phyloP scores from a whole-genome alignment of 495 filamentous ascomycete genomes.

The Jackrogersella multiformis region DNA sequence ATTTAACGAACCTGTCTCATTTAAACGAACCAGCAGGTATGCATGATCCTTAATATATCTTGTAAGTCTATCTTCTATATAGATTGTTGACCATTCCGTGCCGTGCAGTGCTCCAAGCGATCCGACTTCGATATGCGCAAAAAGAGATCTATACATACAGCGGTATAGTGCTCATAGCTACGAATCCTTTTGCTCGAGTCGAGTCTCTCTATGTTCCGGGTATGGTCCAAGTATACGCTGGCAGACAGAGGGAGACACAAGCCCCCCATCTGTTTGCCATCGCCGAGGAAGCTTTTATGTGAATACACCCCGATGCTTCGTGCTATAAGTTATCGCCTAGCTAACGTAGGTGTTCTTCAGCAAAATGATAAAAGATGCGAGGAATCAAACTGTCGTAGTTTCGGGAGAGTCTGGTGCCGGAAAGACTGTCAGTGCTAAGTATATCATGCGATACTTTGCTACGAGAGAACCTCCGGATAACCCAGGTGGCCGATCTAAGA shows the following conservation, averaged over 20 bases:
- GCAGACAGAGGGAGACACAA: conserved; percentile 94
- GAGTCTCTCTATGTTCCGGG: conserved; percentile 98
- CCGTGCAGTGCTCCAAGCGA: conserved; percentile 89
- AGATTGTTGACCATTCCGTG: conserved; percentile 26
- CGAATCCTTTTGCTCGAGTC: conserved; percentile 97
- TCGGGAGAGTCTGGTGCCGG: conserved; percentile 98
- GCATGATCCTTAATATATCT: conserved; percentile 30
- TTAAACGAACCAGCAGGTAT: conserved; percentile 98
- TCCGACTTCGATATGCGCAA: conserved; percentile 95
- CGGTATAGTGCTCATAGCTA: conserved; percentile 98
- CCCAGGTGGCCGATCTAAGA: conserved; percentile 79
- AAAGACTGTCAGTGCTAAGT: conserved; percentile 99
- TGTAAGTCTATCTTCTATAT: conserved; percentile 48
- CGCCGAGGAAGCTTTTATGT: conserved; percentile 98
- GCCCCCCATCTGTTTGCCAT: conserved; percentile 99
- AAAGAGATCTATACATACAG: conserved; percentile 99
- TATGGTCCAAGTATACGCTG: conserved; percentile 99
- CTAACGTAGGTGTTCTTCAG: conserved; percentile 58
- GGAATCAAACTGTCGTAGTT: conserved; percentile 98
- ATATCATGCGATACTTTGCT: conserved; percentile 99
- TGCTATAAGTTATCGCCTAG: background rate
- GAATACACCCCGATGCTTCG: conserved; percentile 49
- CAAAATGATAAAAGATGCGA: conserved; percentile 95
- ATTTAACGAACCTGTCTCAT: conserved; percentile 96
- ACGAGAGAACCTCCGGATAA: conserved; percentile 94